Conservation (phyloP, 345 rosid genomes). For the Salix dunnii region DNA sequence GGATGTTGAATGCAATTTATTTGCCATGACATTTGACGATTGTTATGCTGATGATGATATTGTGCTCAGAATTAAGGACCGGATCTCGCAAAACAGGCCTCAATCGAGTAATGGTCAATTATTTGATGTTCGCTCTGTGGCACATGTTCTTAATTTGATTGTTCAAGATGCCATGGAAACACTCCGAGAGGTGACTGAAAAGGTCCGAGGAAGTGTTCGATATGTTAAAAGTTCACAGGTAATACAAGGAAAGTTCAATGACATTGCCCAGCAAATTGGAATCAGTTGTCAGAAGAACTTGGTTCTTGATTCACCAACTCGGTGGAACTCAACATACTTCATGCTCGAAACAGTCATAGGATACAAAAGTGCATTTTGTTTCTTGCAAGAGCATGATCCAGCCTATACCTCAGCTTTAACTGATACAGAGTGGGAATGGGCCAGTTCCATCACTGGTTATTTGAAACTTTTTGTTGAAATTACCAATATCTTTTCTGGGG, state of each 20-base stretch:
- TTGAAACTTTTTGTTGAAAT: slow-evolving; percentile 63
- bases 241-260: slow-evolving; percentile 60
- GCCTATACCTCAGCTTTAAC: slow-evolving; percentile 48
- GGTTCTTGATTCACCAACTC: slow-evolving; percentile 53
- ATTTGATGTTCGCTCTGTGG: slow-evolving; percentile 68
- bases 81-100: slow-evolving; percentile 57
- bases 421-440: slow-evolving; percentile 81
- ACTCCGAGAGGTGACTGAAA: slow-evolving; percentile 54
- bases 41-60: slow-evolving; percentile 60
- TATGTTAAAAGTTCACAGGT: slow-evolving; percentile 74
- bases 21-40: slow-evolving; percentile 75
- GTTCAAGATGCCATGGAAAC: slow-evolving; percentile 71
- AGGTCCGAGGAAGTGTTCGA: slow-evolving; percentile 67
- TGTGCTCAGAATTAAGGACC: slow-evolving; percentile 57
- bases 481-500: slow-evolving; percentile 48
- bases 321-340: slow-evolving; percentile 69
- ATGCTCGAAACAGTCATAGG: slow-evolving; percentile 81
- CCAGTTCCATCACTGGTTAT: slow-evolving; percentile 51
- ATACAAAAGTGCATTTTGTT: slow-evolving; percentile 57
- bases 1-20: slow-evolving; percentile 82
- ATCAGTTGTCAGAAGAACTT: slow-evolving; percentile 50
- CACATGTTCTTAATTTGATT: slow-evolving; percentile 55
- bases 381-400: slow-evolving; percentile 62
- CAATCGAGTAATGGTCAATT: slow-evolving; percentile 56
- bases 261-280: slow-evolving; percentile 64